phyloP scores from a whole-genome alignment of 2,329 filamentous ascomycete genomes.

The Neophaeococcomyces mojaviensis region DNA sequence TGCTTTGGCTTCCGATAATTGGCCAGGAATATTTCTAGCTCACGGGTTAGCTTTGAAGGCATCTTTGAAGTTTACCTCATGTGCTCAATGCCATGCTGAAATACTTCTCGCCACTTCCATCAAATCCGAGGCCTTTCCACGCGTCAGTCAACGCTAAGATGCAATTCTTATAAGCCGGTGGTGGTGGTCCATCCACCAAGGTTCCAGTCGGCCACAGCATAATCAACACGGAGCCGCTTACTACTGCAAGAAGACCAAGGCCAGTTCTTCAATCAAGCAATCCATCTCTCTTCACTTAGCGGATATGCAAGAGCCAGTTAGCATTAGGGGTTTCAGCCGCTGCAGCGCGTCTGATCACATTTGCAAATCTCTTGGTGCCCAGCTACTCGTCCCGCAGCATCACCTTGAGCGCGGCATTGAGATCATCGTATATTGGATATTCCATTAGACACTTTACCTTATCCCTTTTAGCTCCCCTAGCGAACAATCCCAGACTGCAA shows the following conservation, averaged over 20 bases:
- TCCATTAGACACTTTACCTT: conserved; percentile 11
- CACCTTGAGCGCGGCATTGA: conserved; percentile 12
- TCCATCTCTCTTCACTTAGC: conserved; percentile 16
- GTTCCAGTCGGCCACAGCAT: neutral
- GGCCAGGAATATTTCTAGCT: too few species aligned
- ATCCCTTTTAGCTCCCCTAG: neutral
- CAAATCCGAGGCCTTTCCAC: too few species aligned
- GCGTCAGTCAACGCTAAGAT: too few species aligned
- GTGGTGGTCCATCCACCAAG: too few species aligned
- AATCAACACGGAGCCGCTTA: neutral
- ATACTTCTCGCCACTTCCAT: too few species aligned
- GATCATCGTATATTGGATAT: conserved; percentile 10
- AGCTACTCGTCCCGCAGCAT: conserved; percentile 10
- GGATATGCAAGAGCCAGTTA: conserved; percentile 12
- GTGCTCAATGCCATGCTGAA: too few species aligned
- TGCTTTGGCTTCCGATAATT: too few species aligned
- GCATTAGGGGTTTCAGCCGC: conserved; percentile 10
- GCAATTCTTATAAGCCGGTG: too few species aligned
- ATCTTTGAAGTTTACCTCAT: too few species aligned
- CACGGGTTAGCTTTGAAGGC: too few species aligned
- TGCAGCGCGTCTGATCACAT: conserved; percentile 12
- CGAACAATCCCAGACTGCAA: neutral
- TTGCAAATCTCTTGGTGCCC: conserved; percentile 12
- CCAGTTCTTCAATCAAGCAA: conserved; percentile 9
- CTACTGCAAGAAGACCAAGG: neutral